A percentile compares a stretch with the other conserved stretches of the same genome.
Evolutionary conservation across 805 yeast genomes (phyloP).

Genomic region (Wickerhamiella spandovensis): DNA sequence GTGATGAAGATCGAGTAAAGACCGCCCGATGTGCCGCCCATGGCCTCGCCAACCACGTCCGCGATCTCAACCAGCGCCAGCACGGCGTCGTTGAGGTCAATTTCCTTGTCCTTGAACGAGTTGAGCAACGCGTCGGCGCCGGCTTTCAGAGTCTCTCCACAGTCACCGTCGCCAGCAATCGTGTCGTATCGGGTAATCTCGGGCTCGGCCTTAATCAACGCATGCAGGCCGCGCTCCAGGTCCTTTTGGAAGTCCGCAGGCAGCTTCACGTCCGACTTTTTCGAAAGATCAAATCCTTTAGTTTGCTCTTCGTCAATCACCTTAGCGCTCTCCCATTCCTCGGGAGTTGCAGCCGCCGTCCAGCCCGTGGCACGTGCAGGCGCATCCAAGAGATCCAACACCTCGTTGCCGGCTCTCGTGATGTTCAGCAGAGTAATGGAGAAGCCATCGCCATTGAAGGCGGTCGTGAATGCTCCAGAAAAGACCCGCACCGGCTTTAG

Average conservation of each 20-base stretch:
- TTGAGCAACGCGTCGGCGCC: constrained; percentile 58
- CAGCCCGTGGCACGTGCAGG: constrained; percentile 78
- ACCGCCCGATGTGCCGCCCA: constrained; percentile 98
- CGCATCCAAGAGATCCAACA: constrained; percentile 48
- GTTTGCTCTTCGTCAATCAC: constrained; percentile 9
- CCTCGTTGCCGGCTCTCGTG: constrained; percentile 34
- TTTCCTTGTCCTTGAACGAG: constrained; percentile 12
- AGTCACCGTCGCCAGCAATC: constrained; percentile 92
- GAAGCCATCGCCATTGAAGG: constrained; percentile 86
- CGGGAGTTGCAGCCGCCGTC: constrained; percentile 27
- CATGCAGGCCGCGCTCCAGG: constrained; percentile 18
- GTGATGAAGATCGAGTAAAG: constrained; percentile 74
- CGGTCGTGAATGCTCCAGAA: constrained; percentile 74
- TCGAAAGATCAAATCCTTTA: constrained; percentile 13
- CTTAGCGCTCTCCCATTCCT: constrained; percentile 17
- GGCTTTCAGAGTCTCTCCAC: constrained; percentile 78
- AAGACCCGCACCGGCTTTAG: constrained; percentile 51
- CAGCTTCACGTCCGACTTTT: constrained; percentile 32
- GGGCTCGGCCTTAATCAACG: constrained; percentile 56
- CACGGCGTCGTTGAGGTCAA: constrained; percentile 25
- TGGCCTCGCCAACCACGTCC: constrained; percentile 71
- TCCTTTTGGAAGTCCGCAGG: background rate
- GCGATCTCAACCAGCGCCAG: constrained; percentile 58
- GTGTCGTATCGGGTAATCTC: constrained; percentile 75
- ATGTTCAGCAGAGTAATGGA: constrained; percentile 70